phyloP scores from a whole-genome alignment of 176 grass and related monocot genomes.

The Lolium perenne region DNA sequence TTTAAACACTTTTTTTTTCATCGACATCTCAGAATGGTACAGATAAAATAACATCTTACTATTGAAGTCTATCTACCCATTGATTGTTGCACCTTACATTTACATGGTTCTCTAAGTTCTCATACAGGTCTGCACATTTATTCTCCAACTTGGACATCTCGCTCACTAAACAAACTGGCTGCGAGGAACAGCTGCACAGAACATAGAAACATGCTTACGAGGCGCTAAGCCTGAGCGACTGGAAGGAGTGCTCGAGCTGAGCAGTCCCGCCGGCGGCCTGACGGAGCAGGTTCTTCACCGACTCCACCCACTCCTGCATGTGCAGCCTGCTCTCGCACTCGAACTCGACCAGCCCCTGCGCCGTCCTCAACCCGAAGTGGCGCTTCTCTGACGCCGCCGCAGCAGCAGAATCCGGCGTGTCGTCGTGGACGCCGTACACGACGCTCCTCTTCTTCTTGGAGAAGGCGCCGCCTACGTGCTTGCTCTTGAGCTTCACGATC shows the following conservation, averaged over 20 bases:
- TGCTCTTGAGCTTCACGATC: constrained; percentile 66
- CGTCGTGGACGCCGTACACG: constrained; percentile 59
- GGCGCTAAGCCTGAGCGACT: constrained; percentile 47
- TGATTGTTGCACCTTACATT: background rate
- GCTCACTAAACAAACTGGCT: constrained; percentile 20
- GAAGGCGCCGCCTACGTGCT: constrained; percentile 63
- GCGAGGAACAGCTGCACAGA: constrained; percentile 6
- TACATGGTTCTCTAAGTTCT: background rate
- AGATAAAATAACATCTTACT: background rate
- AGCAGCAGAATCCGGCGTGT: too few species aligned
- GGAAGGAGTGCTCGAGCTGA: constrained; percentile 58
- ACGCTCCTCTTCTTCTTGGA: constrained; percentile 70
- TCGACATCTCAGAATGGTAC: too few species aligned
- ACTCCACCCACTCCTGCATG: constrained; percentile 56
- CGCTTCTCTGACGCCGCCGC: constrained; percentile 17
- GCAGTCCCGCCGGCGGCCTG: constrained; percentile 56
- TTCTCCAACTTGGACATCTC: constrained; percentile 12
- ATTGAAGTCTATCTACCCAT: background rate
- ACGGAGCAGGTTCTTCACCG: constrained; percentile 60
- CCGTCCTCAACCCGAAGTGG: constrained; percentile 57
- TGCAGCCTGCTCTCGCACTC: constrained; percentile 48
- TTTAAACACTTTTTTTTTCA: too few species aligned
- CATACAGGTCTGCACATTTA: constrained; percentile 29
- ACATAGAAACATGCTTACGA: background rate
- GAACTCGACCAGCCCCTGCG: constrained; percentile 58